A percentile compares a stretch with the other conserved stretches of the same genome.
Conservation (phyloP, 164 flowering plant species). For the grape (Vitis vinifera) region DNA sequence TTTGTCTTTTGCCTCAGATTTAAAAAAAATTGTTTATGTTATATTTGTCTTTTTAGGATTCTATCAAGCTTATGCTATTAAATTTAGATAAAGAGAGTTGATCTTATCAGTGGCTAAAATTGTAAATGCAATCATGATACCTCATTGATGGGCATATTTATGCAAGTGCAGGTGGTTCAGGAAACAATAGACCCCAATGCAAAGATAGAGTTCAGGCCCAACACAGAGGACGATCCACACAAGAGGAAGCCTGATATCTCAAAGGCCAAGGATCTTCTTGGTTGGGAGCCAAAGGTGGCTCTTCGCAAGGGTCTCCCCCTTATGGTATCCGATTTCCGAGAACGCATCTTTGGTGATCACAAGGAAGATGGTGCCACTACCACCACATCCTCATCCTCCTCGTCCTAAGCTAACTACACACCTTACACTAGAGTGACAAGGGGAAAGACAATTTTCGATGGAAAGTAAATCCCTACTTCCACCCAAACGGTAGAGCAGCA, state of each 20-base stretch:
- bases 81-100: no score
- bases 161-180: constrained; percentile 70
- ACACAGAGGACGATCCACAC: constrained; percentile 98
- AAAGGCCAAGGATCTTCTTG: constrained; percentile 79
- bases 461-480: background rate
- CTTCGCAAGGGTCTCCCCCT: constrained; percentile 91
- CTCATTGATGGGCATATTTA: background rate
- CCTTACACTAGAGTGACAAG: background rate
- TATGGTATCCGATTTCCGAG: constrained; percentile 85
- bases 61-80: no score
- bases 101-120: no score
- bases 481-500: background rate
- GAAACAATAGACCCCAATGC: constrained; percentile 92
- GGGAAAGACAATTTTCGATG: background rate
- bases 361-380: constrained; percentile 31
- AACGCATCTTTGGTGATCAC: constrained; percentile 87
- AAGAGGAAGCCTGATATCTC: constrained; percentile 96
- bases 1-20: no score
- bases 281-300: constrained; percentile 87
- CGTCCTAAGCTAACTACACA: constrained; percentile 7
- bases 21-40: no score
- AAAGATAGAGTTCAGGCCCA: constrained; percentile 74
- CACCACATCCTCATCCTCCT: constrained; percentile 6
- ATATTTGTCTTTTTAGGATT: no score
- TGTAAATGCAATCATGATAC: no score